These are phyloP conservation scores for Backusella australiensis DNA, from an alignment of 192 early-diverging fungal species.

Conservation along the genomic window DNA sequence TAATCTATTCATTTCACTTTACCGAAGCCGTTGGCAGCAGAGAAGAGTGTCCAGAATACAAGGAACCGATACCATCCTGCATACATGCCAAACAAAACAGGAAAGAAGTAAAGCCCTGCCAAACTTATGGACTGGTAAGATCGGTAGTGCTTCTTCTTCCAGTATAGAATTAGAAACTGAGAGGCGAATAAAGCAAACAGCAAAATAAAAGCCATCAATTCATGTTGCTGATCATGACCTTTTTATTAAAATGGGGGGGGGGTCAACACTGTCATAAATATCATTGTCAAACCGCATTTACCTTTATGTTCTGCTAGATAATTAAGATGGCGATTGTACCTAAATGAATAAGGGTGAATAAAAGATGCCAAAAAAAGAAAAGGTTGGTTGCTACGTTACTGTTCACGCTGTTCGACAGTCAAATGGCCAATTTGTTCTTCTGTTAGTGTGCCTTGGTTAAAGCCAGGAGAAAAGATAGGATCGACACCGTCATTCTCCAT, in stretches of 20 bases:
- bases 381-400: neutral
- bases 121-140: conserved; percentile 54
- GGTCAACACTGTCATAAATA: neutral
- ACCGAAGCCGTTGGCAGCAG: conserved; percentile 33
- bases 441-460: conserved; percentile 1
- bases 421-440: conserved; percentile 6
- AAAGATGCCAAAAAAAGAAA: neutral
- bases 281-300: neutral
- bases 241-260: neutral
- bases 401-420: neutral
- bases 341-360: neutral
- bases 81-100: conserved; percentile 30
- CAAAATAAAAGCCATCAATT: conserved; percentile 55
- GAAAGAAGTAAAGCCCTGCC: conserved; percentile 48
- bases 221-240: conserved; percentile 55
- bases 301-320: conserved; percentile 9
- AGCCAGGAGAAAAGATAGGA: conserved; percentile 1
- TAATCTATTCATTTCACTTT: neutral
- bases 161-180: conserved; percentile 57
- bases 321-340: conserved; percentile 5
- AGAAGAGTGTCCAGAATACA: conserved; percentile 30
- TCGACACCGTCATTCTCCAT: neutral
- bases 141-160: conserved; percentile 59
- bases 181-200: conserved; percentile 51
- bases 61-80: conserved; percentile 37